Percentiles rank a stretch among this genome's conserved stretches.
Conservation (phyloP, 495 filamentous ascomycete genomes). For the Hypomontagnella submonticulosa region DNA sequence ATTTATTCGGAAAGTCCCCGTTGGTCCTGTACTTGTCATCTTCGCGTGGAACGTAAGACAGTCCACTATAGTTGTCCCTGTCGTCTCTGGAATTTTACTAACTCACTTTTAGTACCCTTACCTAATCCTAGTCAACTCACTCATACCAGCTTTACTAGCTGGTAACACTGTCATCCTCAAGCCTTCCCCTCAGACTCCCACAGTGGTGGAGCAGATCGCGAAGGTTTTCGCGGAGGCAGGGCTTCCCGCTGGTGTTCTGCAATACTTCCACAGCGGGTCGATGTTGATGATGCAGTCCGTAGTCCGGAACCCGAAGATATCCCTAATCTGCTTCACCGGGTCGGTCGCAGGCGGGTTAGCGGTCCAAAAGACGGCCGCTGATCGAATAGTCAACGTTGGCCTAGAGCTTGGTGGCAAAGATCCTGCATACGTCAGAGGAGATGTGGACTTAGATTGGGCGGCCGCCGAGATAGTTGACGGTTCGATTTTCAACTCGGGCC, state of each 20-base stretch:
- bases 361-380: constrained; percentile 84
- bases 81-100: constrained; percentile 4
- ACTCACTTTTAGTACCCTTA: constrained; percentile 79
- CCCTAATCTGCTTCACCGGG: constrained; percentile 90
- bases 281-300: constrained; percentile 74
- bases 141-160: constrained; percentile 86
- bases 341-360: constrained; percentile 86
- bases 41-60: constrained; percentile 93
- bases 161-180: constrained; percentile 93
- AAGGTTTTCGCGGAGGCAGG: constrained; percentile 81
- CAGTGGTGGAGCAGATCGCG: constrained; percentile 82
- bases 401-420: constrained; percentile 95
- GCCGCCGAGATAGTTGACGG: constrained; percentile 94
- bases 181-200: constrained; percentile 93
- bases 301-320: constrained; percentile 76
- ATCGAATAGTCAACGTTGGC: constrained; percentile 82
- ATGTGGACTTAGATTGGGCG: constrained; percentile 89
- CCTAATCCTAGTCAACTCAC: constrained; percentile 86
- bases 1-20: constrained; percentile 85
- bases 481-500: constrained; percentile 94
- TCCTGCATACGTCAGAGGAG: constrained; percentile 85
- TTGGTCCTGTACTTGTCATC: constrained; percentile 85
- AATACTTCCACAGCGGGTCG: constrained; percentile 89
- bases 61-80: not conserved
- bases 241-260: constrained; percentile 80